Evolutionary conservation across 176 grass and related monocot species (phyloP).

Genomic region (Raddia guianensis): DNA sequence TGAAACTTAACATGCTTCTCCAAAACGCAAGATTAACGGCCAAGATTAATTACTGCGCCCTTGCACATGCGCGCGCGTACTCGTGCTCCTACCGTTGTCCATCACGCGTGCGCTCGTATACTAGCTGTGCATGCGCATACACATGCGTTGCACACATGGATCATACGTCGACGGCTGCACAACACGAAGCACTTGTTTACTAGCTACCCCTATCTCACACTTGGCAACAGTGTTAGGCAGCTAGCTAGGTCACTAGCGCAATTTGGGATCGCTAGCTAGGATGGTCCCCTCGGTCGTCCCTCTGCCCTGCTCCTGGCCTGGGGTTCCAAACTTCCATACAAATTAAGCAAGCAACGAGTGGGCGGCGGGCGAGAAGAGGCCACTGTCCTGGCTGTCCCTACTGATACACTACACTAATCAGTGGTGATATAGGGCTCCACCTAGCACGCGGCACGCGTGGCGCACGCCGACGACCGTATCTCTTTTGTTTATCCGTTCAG

Average conservation of each 20-base stretch:
- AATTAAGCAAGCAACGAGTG: not conserved
- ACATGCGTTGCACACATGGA: not conserved
- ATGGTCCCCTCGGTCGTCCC: slow-evolving; percentile 18
- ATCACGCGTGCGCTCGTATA: not conserved
- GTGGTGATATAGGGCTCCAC: slow-evolving; percentile 25
- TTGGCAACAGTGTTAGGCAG: slow-evolving; percentile 18
- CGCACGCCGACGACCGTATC: not conserved
- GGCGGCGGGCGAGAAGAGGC: slow-evolving; percentile 13
- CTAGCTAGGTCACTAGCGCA: not conserved
- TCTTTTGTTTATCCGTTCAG: slow-evolving; percentile 1
- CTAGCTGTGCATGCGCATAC: not conserved
- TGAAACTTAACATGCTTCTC: too few relatives aligned
- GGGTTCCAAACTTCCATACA: not conserved
- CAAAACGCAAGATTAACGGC: too few relatives aligned
- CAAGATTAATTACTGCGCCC: too few relatives aligned
- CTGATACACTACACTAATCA: not conserved
- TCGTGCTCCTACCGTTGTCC: too few relatives aligned
- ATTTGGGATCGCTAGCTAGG: slow-evolving; percentile 17
- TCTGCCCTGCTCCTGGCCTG: not conserved
- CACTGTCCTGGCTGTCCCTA: slow-evolving; percentile 24
- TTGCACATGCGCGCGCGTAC: too few relatives aligned
- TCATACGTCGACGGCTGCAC: not conserved
- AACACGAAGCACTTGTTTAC: slow-evolving; percentile 2
- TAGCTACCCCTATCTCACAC: not conserved
- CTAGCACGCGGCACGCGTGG: slow-evolving; percentile 35